phyloP scores from a whole-genome alignment of 176 grass and related monocot species.

The Cenchrus fungigraminus region DNA sequence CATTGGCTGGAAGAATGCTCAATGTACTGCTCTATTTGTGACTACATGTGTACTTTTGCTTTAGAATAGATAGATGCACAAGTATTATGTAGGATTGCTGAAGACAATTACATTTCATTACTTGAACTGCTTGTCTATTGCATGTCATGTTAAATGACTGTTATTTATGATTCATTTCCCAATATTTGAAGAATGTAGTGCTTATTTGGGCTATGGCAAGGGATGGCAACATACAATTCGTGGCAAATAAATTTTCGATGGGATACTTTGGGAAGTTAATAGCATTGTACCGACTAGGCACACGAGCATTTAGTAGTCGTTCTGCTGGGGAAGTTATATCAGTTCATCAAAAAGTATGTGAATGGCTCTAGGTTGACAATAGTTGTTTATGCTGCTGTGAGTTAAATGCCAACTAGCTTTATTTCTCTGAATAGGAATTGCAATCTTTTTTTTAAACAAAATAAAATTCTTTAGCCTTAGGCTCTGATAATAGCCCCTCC shows the following conservation, averaged over 20 bases:
- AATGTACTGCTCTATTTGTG: conserved; percentile 12
- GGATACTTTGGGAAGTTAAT: background rate
- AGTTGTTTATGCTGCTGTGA: conserved; percentile 10
- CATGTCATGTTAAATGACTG: background rate
- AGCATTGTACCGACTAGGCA: background rate
- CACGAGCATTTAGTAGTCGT: background rate
- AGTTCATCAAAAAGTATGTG: too few relatives aligned
- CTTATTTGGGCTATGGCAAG: conserved; percentile 16
- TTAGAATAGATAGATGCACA: conserved; percentile 16
- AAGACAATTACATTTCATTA: conserved; percentile 3
- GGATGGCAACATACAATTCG: background rate
- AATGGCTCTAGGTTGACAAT: background rate
- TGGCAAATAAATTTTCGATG: background rate
- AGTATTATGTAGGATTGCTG: conserved; percentile 16
- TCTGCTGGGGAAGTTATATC: too few relatives aligned
- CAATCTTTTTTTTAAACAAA: conserved; percentile 1
- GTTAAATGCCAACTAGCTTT: background rate
- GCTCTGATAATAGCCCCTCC: conserved; percentile 5
- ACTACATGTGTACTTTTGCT: conserved; percentile 12
- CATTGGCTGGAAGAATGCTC: conserved; percentile 3
- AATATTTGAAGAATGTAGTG: background rate
- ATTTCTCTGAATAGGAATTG: conserved; percentile 30
- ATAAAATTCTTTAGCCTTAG: conserved; percentile 5
- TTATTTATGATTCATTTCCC: background rate
- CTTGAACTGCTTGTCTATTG: background rate